phyloP scores from a whole-genome alignment of 1,139 yeast species.

The Kurtzmaniella quercitrusa region DNA sequence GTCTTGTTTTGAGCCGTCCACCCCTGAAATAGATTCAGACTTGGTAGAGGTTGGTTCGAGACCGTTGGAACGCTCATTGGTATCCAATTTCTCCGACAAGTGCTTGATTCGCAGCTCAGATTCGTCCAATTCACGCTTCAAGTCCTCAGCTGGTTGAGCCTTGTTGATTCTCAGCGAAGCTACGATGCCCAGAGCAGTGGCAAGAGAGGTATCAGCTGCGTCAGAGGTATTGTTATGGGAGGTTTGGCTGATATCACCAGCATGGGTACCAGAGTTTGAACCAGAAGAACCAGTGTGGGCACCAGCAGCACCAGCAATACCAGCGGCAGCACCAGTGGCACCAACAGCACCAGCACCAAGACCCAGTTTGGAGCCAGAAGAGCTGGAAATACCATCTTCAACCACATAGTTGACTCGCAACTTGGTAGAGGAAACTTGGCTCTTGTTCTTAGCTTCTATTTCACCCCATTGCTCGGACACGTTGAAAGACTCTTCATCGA shows the following conservation, averaged over 20 bases:
- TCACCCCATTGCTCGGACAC: conserved; percentile 73
- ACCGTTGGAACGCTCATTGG: conserved; percentile 11
- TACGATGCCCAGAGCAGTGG: conserved; percentile 14
- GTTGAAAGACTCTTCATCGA: conserved; percentile 45
- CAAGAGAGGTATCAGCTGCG: conserved; percentile 12
- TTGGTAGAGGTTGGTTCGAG: conserved; percentile 4
- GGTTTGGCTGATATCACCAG: conserved; percentile 6
- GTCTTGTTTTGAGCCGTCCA: conserved; percentile 5
- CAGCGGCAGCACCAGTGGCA: background rate
- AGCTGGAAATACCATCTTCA: conserved; percentile 7
- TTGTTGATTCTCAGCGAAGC: conserved; percentile 12
- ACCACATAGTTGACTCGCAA: conserved; percentile 68
- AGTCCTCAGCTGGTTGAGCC: conserved; percentile 12
- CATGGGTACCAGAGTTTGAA: conserved; percentile 3
- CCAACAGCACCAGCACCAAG: conserved; percentile 1
- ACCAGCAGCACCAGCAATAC: background rate
- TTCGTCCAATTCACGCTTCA: conserved; percentile 29
- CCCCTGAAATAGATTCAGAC: conserved; percentile 5
- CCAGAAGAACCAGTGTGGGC: conserved; percentile 8
- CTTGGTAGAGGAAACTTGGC: conserved; percentile 63
- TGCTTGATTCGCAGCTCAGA: conserved; percentile 40
- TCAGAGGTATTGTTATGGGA: conserved; percentile 10
- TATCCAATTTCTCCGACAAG: conserved; percentile 41
- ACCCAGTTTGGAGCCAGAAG: conserved; percentile 4
- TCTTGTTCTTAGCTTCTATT: conserved; percentile 60